A percentile compares a stretch with the other conserved stretches of the same genome.
These are phyloP conservation scores for Scedosporium aurantiacum DNA, from an alignment of 2,329 filamentous ascomycete genomes.

Conservation along the genomic window DNA sequence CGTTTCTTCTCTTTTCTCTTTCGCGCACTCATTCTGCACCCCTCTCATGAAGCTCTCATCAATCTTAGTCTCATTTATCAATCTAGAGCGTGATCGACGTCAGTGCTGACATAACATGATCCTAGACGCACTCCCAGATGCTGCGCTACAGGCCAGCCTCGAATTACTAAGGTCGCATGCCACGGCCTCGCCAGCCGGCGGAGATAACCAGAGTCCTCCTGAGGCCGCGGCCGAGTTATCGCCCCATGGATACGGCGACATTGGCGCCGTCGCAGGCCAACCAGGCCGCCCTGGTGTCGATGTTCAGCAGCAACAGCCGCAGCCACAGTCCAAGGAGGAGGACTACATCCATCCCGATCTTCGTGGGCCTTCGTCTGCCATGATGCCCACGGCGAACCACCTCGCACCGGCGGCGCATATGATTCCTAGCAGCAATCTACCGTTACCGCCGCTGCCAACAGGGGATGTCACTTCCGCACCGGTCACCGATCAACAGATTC, in stretches of 20 bases:
- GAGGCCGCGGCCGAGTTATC: constrained; percentile 20
- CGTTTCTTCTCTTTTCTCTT: too few relatives aligned
- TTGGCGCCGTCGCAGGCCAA: constrained; percentile 23
- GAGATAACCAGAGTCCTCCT: constrained; percentile 16
- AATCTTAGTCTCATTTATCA: background rate
- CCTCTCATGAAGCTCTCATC: background rate
- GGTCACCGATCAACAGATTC: constrained; percentile 12
- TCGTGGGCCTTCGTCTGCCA: constrained; percentile 20
- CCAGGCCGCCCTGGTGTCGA: constrained; percentile 13
- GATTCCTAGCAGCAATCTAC: constrained; percentile 11
- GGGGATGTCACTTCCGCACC: constrained; percentile 19
- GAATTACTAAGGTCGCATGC: constrained; percentile 25
- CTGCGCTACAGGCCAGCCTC: constrained; percentile 30
- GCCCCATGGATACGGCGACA: constrained; percentile 34
- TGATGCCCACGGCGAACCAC: constrained; percentile 10
- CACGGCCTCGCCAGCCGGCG: constrained; percentile 18
- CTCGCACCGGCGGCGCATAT: background rate
- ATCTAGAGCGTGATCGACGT: background rate
- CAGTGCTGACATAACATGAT: constrained; percentile 7
- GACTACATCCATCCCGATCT: constrained; percentile 39
- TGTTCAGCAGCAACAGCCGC: constrained; percentile 15
- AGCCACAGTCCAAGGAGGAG: constrained; percentile 25
- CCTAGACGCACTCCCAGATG: constrained; percentile 8
- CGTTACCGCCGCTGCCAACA: constrained; percentile 1
- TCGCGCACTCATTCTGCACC: background rate